Conservation (phyloP, 371 early-diverging fungal species). For the Mucor irregularis region DNA sequence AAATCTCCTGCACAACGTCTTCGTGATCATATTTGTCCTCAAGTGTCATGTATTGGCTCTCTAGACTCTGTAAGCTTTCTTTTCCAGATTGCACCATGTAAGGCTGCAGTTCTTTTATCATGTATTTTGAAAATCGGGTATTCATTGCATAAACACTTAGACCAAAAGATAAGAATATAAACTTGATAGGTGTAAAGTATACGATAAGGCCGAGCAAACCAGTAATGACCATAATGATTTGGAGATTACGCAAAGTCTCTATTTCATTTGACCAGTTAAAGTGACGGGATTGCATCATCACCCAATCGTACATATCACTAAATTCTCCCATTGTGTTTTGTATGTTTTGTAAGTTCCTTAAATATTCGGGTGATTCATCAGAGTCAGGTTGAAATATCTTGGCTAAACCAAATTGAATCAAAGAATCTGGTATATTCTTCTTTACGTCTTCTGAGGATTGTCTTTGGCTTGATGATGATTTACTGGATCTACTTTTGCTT, state of each 20-base stretch:
- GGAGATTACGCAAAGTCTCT: conserved; percentile 31
- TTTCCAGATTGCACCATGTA: conserved; percentile 19
- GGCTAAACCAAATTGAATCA: conserved; percentile 8
- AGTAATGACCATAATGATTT: conserved; percentile 20
- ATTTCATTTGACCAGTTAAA: conserved; percentile 39
- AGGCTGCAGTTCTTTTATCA: conserved; percentile 10
- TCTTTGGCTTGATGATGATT: neutral
- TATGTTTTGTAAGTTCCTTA: conserved; percentile 40
- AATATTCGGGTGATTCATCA: conserved; percentile 44
- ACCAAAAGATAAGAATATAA: conserved; percentile 15
- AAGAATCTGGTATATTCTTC: neutral
- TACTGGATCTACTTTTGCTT: neutral
- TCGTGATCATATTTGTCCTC: conserved; percentile 21
- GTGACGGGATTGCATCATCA: conserved; percentile 17
- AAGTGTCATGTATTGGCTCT: conserved; percentile 20
- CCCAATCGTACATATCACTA: conserved; percentile 36
- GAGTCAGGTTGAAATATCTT: conserved; percentile 15
- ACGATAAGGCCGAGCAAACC: conserved; percentile 6
- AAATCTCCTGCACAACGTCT: conserved; percentile 13
- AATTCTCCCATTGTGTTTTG: conserved; percentile 51
- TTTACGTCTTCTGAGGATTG: neutral
- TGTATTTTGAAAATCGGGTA: conserved; percentile 20
- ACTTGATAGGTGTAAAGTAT: conserved; percentile 10
- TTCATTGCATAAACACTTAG: conserved; percentile 13
- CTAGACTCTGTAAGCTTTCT: neutral